A percentile compares a stretch with the other conserved stretches of the same genome.
Conservation (phyloP, 371 early-diverging fungal species). For the Aphelidium insulamus region DNA sequence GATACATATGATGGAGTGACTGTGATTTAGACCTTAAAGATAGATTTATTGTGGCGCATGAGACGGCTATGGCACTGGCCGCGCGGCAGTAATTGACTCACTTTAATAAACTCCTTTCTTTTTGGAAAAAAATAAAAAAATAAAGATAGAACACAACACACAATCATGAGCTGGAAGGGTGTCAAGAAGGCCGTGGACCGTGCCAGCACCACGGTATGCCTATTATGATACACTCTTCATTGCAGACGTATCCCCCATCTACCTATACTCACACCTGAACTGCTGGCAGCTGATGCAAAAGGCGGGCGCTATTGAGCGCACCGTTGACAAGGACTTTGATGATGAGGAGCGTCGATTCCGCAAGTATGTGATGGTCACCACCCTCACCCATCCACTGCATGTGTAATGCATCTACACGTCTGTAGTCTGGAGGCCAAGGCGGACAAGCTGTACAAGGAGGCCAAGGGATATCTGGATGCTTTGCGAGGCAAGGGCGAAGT, state of each 20-base stretch:
- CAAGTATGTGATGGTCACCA: conserved; percentile 29
- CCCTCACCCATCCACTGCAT: too few relatives aligned
- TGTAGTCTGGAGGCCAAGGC: conserved; percentile 60
- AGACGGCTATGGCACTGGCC: too few relatives aligned
- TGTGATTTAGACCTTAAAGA: too few relatives aligned
- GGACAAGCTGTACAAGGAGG: conserved; percentile 64
- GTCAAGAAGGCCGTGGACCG: conserved; percentile 64
- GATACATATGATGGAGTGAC: too few relatives aligned
- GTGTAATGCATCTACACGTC: conserved; percentile 1
- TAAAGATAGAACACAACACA: too few relatives aligned
- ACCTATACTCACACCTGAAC: background rate
- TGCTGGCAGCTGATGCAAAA: conserved; percentile 34
- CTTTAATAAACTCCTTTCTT: too few relatives aligned
- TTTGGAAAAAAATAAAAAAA: too few relatives aligned
- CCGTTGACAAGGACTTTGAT: conserved; percentile 65
- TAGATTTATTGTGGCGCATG: too few relatives aligned
- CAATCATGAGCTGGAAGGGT: too few relatives aligned
- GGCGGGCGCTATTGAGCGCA: conserved; percentile 42
- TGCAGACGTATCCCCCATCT: background rate
- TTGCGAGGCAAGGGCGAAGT: conserved; percentile 29
- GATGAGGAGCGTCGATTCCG: conserved; percentile 61
- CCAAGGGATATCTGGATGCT: conserved; percentile 79
- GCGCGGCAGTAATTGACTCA: too few relatives aligned
- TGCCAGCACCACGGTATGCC: conserved; percentile 45
- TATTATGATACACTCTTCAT: conserved; percentile 2